Conservation (phyloP, 208 protist species). For the Wallacemonas sp. region DNA sequence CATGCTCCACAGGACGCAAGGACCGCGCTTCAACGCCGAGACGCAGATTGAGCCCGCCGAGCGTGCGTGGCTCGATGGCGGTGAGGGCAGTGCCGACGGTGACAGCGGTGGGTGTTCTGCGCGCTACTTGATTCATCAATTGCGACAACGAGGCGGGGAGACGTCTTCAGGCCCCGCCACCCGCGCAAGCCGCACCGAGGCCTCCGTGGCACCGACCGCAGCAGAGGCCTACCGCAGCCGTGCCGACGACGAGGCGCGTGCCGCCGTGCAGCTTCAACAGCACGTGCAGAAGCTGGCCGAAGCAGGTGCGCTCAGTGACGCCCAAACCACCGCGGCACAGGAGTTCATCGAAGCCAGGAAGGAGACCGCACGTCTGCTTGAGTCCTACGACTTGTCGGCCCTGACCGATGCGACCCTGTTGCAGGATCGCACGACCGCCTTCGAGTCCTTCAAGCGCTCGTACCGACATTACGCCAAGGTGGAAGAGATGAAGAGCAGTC, state of each 20-base stretch:
- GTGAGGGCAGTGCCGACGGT: not conserved
- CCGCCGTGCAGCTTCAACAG: not conserved
- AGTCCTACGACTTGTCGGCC: slow-evolving; percentile 48
- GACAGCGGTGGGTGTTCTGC: not conserved
- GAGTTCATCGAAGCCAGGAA: slow-evolving; percentile 41
- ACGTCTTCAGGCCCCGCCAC: not conserved
- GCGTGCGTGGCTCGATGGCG: not conserved
- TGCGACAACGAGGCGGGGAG: not conserved
- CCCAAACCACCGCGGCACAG: slow-evolving; percentile 32
- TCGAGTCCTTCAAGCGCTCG: slow-evolving; percentile 84
- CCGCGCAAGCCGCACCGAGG: not conserved
- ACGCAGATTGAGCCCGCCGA: slow-evolving; percentile 33
- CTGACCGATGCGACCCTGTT: slow-evolving; percentile 74
- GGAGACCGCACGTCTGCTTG: slow-evolving; percentile 22
- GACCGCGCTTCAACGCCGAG: slow-evolving; percentile 35
- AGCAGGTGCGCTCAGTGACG: slow-evolving; percentile 19
- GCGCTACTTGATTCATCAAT: not conserved
- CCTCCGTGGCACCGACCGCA: not conserved
- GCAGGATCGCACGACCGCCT: slow-evolving; percentile 73
- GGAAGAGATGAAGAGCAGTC: slow-evolving; percentile 65
- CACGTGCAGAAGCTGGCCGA: slow-evolving; percentile 19
- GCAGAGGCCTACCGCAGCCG: not conserved
- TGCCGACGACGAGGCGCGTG: not conserved
- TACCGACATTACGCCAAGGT: slow-evolving; percentile 76
- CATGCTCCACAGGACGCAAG: slow-evolving; percentile 72